Evolutionary conservation across 1,284 basidiomycete genomes (phyloP), one percentile per base, ranked within the genome.

Genomic region (Apiotrichum gracile): DNA sequence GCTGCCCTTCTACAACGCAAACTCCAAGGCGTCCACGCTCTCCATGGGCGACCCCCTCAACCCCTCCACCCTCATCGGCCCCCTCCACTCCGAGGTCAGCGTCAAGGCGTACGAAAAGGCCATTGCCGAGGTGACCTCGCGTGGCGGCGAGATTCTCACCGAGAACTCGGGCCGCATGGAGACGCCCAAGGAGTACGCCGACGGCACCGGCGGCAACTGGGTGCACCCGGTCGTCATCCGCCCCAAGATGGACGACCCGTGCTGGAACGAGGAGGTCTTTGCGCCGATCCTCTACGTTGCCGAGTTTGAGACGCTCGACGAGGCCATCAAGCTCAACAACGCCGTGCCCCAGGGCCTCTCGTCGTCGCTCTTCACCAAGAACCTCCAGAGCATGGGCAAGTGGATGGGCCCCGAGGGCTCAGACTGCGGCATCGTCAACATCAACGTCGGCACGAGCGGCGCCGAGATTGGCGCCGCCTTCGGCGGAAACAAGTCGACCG

Each of bases 401-500:
- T 94, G 91, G 89, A 85, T 92, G 62, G 89, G 91, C n/a, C 86
- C 88, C 37, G 80, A 81, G 59, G 91, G 91, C 39, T 87, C 85
- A 37, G 90, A 92, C 70, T 79, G 86, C 51, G 90, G 90, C 17
- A 91, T 90, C 88, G 61, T 90, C 88, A 76, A 89, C 85, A 66
- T 93, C 58, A 93, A 94, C 69, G 90, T 91, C 48, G 89, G 90
- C 42, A 94, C 91, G 0, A 90, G 86, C 65, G 92, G 93, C 22
- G 92, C 93, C 17, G 92, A 97, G 76, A 96, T 97, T 57, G 86
- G 86, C 47, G 85, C 85, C 9, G 88, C 87, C 0, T 96, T 96
- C 67, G 91, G 91, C 48, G 92, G 93, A 40, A 94, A 94, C 80
- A 92, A 93, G 83, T 85, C 58, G 35, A 78, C 76, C 2, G 78